phyloP scores from a whole-genome alignment of 495 filamentous ascomycete species.

The Aspergillus coremiiformis region DNA sequence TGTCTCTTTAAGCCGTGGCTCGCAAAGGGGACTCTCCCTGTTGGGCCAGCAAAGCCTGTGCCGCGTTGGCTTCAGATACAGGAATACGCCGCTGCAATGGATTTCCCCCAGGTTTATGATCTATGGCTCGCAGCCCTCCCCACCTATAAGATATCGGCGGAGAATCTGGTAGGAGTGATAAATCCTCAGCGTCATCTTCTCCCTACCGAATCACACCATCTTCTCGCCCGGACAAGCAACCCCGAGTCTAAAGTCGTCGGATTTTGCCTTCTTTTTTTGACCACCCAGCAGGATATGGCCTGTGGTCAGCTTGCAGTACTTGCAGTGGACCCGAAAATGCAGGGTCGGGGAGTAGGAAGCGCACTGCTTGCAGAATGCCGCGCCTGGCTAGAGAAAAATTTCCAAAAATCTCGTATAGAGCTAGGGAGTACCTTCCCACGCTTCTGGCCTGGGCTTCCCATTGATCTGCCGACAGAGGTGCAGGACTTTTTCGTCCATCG shows the following conservation, averaged over 20 bases:
- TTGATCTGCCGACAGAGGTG: constrained; percentile 27
- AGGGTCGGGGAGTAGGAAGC: constrained; percentile 38
- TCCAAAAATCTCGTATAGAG: constrained; percentile 18
- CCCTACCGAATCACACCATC: constrained; percentile 18
- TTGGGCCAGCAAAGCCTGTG: constrained; percentile 16
- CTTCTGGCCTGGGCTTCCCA: constrained; percentile 43
- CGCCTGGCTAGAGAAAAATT: constrained; percentile 22
- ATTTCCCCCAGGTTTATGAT: constrained; percentile 24
- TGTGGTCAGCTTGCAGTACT: constrained; percentile 33
- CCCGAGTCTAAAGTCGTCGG: constrained; percentile 21
- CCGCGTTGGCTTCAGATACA: constrained; percentile 14
- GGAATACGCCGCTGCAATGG: constrained; percentile 17
- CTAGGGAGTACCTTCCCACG: constrained; percentile 42
- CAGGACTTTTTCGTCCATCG: constrained; percentile 41
- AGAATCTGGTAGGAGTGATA: constrained; percentile 26
- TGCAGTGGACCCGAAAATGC: constrained; percentile 34
- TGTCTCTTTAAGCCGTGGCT: constrained; percentile 34
- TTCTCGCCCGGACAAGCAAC: constrained; percentile 26
- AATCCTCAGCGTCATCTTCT: constrained; percentile 9
- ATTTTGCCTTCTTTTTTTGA: constrained; percentile 37
- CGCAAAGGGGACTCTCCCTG: constrained; percentile 32
- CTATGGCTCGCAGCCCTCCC: constrained; percentile 38
- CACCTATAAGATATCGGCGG: constrained; percentile 28
- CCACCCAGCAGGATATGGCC: constrained; percentile 15
- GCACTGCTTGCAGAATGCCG: constrained; percentile 30